Evolutionary conservation across 2,329 filamentous ascomycete species (phyloP).

Genomic region (Fusarium veterinarium): DNA sequence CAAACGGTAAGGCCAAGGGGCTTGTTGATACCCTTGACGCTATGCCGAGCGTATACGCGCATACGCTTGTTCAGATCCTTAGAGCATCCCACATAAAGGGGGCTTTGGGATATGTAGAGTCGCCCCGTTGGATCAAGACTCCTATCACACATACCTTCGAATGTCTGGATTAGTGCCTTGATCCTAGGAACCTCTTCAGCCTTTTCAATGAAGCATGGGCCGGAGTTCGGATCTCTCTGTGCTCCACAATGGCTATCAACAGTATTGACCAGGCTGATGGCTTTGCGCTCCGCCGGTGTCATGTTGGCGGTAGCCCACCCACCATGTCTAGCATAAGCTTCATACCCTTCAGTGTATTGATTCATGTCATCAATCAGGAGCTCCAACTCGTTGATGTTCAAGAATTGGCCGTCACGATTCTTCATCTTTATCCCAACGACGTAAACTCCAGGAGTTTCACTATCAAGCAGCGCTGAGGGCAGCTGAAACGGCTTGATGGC

Average conservation of each 20-base stretch:
- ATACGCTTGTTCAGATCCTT: neutral
- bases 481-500: neutral
- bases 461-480: neutral
- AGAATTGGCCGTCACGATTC: neutral
- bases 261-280: neutral
- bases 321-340: neutral
- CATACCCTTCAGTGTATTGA: neutral
- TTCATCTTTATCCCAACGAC: neutral
- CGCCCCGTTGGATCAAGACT: neutral
- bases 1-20: neutral
- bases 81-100: neutral
- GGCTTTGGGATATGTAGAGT: neutral
- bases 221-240: neutral
- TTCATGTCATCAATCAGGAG: neutral
- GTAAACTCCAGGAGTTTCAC: neutral
- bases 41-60: neutral
- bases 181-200: neutral
- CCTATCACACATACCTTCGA: neutral
- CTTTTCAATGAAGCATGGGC: neutral
- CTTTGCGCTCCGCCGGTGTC: neutral
- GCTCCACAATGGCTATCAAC: neutral
- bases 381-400: neutral
- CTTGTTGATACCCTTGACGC: neutral
- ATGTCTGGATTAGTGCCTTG: neutral
- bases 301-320: neutral